Conservation (phyloP, 495 filamentous ascomycete genomes). For the Penicillium salamii region DNA sequence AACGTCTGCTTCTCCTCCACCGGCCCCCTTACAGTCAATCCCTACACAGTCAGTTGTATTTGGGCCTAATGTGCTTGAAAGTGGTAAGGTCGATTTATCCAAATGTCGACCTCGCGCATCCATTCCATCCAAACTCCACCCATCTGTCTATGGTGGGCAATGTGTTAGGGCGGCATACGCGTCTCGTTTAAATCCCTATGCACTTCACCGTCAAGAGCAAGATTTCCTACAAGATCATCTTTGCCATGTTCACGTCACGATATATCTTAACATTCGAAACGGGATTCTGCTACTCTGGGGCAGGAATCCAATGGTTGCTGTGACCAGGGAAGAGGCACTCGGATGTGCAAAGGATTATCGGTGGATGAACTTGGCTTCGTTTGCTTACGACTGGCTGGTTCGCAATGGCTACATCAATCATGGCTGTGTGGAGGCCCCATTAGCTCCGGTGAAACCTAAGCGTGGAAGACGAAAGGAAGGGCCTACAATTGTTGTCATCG, state of each 20-base stretch:
- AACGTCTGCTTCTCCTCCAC: constrained; percentile 33
- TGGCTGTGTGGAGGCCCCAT: constrained; percentile 74
- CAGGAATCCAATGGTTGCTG: constrained; percentile 81
- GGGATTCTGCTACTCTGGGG: constrained; percentile 90
- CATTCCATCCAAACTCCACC: constrained; percentile 70
- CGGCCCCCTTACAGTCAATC: constrained; percentile 13
- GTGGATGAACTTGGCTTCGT: constrained; percentile 86
- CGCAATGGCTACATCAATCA: constrained; percentile 96
- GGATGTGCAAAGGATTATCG: constrained; percentile 87
- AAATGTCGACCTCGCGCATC: constrained; percentile 66
- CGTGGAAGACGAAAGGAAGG: constrained; percentile 48
- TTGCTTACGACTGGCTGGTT: constrained; percentile 90
- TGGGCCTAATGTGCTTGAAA: constrained; percentile 13
- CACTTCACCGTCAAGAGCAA: constrained; percentile 84
- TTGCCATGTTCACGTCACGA: constrained; percentile 84
- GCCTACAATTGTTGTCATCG: constrained; percentile 76
- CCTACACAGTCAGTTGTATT: constrained; percentile 13
- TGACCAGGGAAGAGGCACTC: constrained; percentile 82
- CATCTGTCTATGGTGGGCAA: constrained; percentile 78
- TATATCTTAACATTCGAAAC: constrained; percentile 97
- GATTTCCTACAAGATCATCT: constrained; percentile 73
- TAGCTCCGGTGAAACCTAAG: constrained; percentile 34
- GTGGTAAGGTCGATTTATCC: constrained; percentile 21
- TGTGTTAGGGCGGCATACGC: constrained; percentile 84
- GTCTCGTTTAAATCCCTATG: constrained; percentile 85